A percentile compares a stretch with the other conserved stretches of the same genome.
phyloP scores from a whole-genome alignment of 2,329 filamentous ascomycete species.

The Lachnellula arida region DNA sequence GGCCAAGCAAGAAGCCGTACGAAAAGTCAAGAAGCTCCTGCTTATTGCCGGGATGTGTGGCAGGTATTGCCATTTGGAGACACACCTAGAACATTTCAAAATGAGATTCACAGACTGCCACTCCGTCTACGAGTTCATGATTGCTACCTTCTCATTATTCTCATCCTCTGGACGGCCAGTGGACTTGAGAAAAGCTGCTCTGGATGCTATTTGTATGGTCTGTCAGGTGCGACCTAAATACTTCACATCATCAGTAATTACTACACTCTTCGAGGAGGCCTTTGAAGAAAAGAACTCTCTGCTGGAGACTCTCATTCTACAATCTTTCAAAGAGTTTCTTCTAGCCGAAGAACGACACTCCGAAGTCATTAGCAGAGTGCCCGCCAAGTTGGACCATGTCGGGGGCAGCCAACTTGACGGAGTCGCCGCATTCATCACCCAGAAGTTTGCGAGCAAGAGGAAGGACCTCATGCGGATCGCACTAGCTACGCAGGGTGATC shows the following conservation, averaged over 20 bases:
- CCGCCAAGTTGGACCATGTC: conserved; percentile 46
- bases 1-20: conserved; percentile 50
- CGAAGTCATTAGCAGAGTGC: conserved; percentile 50
- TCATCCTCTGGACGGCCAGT: conserved; percentile 61
- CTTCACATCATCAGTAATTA: conserved; percentile 74
- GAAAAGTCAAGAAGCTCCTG: conserved; percentile 57
- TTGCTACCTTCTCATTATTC: conserved; percentile 78
- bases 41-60: conserved; percentile 81
- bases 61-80: conserved; percentile 85
- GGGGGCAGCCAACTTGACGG: conserved; percentile 77
- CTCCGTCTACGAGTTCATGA: conserved; percentile 74
- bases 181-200: conserved; percentile 67
- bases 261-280: conserved; percentile 72
- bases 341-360: conserved; percentile 75
- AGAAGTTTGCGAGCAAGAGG: conserved; percentile 81
- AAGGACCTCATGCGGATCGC: conserved; percentile 79
- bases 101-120: conserved; percentile 58
- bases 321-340: conserved; percentile 81
- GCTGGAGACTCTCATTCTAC: conserved; percentile 73
- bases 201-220: conserved; percentile 82
- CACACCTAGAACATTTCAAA: conserved; percentile 61
- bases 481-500: conserved; percentile 68
- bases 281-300: conserved; percentile 67
- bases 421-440: conserved; percentile 80
- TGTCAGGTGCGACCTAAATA: conserved; percentile 88